Evolutionary conservation across 1,284 basidiomycete genomes (phyloP), one percentile per base, ranked within the genome.

Genomic region (Erythrobasidium hasegawianum): DNA sequence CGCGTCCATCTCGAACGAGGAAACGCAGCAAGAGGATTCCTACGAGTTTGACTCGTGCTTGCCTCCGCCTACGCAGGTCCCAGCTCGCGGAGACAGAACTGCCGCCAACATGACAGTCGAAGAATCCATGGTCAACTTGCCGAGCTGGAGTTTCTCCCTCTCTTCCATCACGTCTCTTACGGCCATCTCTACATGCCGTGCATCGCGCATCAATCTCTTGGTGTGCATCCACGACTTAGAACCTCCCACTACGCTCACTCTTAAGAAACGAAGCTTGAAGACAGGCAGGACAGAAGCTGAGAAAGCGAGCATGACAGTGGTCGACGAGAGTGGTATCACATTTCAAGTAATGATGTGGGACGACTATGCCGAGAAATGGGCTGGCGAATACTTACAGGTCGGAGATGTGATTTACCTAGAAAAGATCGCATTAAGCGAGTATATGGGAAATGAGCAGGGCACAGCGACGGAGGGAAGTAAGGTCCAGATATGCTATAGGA

Each of bases 261-360:
- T 65, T 16, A 65, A 57, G 33, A 65, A 65, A 18, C 33, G 20
- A 3, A 13, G 27, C 10, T 8, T 27, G 8, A 40, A 33, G 13
- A 40, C 38, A 41, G 47, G 56, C 20, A 57, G 47, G 41, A 16
- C 11, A 14, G 62, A 65, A 41, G 43, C 45, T 8, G 55, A 55
- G n/a, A 26, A 49, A 57, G 62, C 62, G 20, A 39, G 41, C 10
- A 58, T 65, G 62, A 58, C 9, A 9, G 18, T 65, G 10, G 39
- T 58, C 4, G 62, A 65, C 22, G 56, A 50, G 16, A 65, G 27
- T 16, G 62, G 62, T 2, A 38, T 56, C n/a, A 65, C 18, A 41
- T 45, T 57, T 26, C 53, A 65, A 16, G 27, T 65, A 7, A 56
- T 65, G 20, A 50, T 65, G 61, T 65, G 62, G 62, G 62, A 65